Evolutionary conservation across 148 eudicot genomes (phyloP).

Genomic region (Cornus suecica): DNA sequence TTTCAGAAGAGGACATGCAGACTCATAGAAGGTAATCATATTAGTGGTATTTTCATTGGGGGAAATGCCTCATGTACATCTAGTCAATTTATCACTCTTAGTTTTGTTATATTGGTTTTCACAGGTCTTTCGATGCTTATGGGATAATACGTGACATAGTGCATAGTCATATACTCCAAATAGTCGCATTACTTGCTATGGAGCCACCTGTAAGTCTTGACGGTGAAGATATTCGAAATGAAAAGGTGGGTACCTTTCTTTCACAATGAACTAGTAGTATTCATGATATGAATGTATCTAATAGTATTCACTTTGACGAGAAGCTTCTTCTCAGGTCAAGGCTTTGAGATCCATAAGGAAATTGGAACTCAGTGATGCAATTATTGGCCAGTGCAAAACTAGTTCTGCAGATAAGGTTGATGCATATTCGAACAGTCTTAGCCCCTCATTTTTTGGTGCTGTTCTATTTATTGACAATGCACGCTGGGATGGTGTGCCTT

Average conservation of each 20-base stretch:
- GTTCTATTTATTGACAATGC: slow-evolving; percentile 36
- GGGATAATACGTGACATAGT: slow-evolving; percentile 37
- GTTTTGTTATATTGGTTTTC: not conserved
- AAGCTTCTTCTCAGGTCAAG: slow-evolving; percentile 35
- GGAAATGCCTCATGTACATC: not conserved
- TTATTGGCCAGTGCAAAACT: slow-evolving; percentile 38
- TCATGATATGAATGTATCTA: not conserved
- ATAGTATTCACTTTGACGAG: not conserved
- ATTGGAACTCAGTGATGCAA: slow-evolving; percentile 22
- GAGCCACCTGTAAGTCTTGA: slow-evolving; percentile 40
- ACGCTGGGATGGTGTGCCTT: slow-evolving; percentile 45
- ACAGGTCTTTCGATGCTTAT: slow-evolving; percentile 31
- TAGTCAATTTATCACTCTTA: not conserved
- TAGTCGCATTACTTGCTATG: slow-evolving; percentile 37
- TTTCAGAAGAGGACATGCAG: slow-evolving; percentile 25
- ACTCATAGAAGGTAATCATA: slow-evolving; percentile 22
- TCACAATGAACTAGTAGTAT: not conserved
- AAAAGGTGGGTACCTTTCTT: slow-evolving; percentile 25
- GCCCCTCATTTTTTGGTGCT: slow-evolving; percentile 37
- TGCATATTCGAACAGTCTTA: slow-evolving; percentile 17
- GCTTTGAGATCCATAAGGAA: slow-evolving; percentile 36
- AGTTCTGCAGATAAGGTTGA: slow-evolving; percentile 20
- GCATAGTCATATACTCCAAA: slow-evolving; percentile 37
- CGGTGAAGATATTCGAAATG: slow-evolving; percentile 46
- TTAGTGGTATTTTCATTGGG: not conserved